Evolutionary conservation across 495 filamentous ascomycete genomes (phyloP), one percentile per base, ranked within the genome.

Genomic region (Daldinia caldariorum): DNA sequence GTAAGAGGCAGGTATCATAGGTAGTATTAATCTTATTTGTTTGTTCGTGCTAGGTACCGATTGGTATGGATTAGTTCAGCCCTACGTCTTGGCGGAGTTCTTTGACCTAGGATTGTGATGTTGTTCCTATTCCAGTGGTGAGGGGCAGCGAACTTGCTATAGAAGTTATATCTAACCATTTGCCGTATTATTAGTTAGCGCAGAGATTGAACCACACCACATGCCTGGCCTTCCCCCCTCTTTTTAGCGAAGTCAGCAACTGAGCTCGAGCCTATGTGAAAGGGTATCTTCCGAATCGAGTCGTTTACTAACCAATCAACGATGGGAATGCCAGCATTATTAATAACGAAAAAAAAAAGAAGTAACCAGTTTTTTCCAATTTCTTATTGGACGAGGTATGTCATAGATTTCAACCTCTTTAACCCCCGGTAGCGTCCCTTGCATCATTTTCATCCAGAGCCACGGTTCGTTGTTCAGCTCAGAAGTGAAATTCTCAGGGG

Each of bases 271-370:
- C 3, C 31, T 32, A 20, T 8, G 6, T n/a, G 22, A 13, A 50
- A 53, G 10, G 13, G 26, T 47, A 5, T 47, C 9, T 16, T 47
- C 8, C 22, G 59, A 60, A 60, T 57, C 5, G 31, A 50, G 38
- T 64, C 69, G 69, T 64, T 72, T 29, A 22, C 41, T 35, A 16
- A 35, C 69, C 69, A 72, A 72, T 72, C 49, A 71, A 47, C 38
- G 14, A 34, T 26, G 3, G 14, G 16, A 10, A 13, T 29, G 12
- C 34, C 22, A 12, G 26, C 35, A 56, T 53, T 53, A 22, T 10
- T 16, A 16, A 61, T 57, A 60, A 58, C 54, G 43, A 45, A 66
- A 71, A 66, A 62, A 67, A 71, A 66, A 62, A 67, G 59, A 54
- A 66, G 53, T 10, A 47, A 56, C 22, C 2, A 6, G n/a, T n/a